These are phyloP conservation scores for Podaxis sp. DNA, from an alignment of 768 basidiomycete species.

Conservation along the genomic window DNA sequence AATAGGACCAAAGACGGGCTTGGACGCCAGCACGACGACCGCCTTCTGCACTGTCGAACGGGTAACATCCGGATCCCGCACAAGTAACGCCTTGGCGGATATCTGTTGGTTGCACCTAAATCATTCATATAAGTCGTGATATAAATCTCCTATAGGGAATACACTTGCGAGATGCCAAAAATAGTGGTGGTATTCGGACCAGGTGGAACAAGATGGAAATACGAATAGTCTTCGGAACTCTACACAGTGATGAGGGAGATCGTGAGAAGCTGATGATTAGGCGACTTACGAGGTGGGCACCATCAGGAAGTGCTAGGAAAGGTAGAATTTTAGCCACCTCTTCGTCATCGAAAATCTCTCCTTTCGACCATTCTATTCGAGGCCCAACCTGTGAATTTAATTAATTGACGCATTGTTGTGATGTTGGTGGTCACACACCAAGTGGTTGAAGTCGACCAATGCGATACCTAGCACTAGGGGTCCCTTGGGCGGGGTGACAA, in stretches of 20 bases:
- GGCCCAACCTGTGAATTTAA: constrained; percentile 73
- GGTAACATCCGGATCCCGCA: constrained; percentile 84
- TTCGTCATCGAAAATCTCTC: constrained; percentile 81
- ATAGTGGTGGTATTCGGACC: constrained; percentile 74
- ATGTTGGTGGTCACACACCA: constrained; percentile 49
- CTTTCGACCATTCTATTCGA: constrained; percentile 80
- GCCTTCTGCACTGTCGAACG: constrained; percentile 97
- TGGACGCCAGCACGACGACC: constrained; percentile 88
- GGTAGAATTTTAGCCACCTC: constrained; percentile 85
- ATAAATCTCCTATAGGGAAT: background rate
- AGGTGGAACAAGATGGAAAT: constrained; percentile 87
- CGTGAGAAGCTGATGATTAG: constrained; percentile 11
- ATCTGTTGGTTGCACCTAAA: constrained; percentile 94
- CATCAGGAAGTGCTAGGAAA: constrained; percentile 95
- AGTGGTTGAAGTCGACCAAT: constrained; percentile 93
- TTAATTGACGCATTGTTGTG: constrained; percentile 16
- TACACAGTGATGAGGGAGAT: constrained; percentile 25
- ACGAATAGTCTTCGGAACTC: constrained; percentile 94
- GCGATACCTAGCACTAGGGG: constrained; percentile 83
- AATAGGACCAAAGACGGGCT: constrained; percentile 92
- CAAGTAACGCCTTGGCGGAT: constrained; percentile 70
- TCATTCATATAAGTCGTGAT: constrained; percentile 14
- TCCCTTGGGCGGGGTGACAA: constrained; percentile 58
- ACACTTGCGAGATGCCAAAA: constrained; percentile 92
- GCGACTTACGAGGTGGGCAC: constrained; percentile 82